These are phyloP conservation scores for Conoideocrella luteorostrata DNA, from an alignment of 2,329 filamentous ascomycete species.

Conservation along the genomic window DNA sequence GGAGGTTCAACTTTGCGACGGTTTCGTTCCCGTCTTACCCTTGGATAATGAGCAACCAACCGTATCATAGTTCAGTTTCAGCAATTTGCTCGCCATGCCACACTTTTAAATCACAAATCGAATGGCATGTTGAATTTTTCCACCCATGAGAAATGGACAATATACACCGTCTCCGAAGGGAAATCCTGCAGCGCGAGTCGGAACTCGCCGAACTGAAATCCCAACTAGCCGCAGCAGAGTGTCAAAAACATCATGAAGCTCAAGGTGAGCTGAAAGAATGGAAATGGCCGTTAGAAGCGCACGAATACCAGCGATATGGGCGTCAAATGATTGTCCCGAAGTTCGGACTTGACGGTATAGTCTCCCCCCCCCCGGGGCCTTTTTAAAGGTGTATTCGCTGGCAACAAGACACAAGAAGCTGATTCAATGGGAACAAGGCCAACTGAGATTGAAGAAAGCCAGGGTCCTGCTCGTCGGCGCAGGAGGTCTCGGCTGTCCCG, in stretches of 20 bases:
- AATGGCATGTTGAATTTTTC: no score
- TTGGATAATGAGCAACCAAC: no score
- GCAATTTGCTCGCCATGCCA: no score
- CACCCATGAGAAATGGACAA: conserved; percentile 26
- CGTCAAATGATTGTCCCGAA: conserved; percentile 84
- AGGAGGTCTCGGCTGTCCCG: conserved; percentile 86
- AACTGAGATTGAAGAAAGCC: conserved; percentile 63
- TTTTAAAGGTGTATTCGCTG: no score
- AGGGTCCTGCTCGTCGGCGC: conserved; percentile 77
- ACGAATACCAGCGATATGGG: conserved; percentile 83
- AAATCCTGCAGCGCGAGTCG: conserved; percentile 42
- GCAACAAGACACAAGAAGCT: conserved; percentile 1
- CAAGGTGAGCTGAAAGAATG: conserved; percentile 17
- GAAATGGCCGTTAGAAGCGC: conserved; percentile 62
- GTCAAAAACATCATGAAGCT: conserved; percentile 11
- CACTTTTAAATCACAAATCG: no score
- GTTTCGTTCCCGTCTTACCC: no score
- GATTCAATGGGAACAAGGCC: no score
- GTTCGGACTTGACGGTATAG: conserved; percentile 65
- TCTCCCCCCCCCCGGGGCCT: no score
- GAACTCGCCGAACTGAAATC: conserved; percentile 39
- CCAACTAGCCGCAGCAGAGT: conserved; percentile 37
- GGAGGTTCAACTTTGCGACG: no score
- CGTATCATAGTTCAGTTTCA: no score
- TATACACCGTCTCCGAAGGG: conserved; percentile 34